These are phyloP conservation scores for Megacollybia platyphylla DNA, from an alignment of 1,284 basidiomycete species.

Conservation along the genomic window DNA sequence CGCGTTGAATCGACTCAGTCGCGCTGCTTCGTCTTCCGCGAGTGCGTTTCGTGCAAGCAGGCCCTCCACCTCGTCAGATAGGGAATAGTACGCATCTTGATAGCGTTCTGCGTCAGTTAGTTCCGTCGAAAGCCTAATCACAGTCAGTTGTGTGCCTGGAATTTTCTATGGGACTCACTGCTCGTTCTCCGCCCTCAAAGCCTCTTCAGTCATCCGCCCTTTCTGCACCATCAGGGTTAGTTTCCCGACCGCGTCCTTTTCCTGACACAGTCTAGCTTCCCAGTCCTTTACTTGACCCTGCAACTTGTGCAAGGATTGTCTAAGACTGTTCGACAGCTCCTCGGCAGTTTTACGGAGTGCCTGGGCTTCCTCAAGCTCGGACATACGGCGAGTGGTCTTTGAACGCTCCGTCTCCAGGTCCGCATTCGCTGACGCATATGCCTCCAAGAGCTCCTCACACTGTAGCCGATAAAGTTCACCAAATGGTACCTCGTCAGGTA, in stretches of 20 bases:
- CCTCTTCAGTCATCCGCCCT: conserved; percentile 47
- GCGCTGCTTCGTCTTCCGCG: conserved; percentile 58
- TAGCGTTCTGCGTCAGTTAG: conserved; percentile 47
- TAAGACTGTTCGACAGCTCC: conserved; percentile 16
- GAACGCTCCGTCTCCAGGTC: conserved; percentile 16
- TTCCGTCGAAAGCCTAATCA: conserved; percentile 39
- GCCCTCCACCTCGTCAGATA: conserved; percentile 48
- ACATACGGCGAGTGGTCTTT: conserved; percentile 20
- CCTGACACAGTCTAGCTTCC: conserved; percentile 26
- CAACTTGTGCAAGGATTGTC: conserved; percentile 13
- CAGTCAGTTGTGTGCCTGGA: background rate
- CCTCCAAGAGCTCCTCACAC: conserved; percentile 18
- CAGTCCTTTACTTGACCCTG: conserved; percentile 17
- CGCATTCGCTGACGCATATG: conserved; percentile 15
- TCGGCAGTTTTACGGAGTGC: conserved; percentile 12
- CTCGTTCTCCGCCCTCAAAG: conserved; percentile 47
- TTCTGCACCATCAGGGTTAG: conserved; percentile 37
- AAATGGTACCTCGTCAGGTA: conserved; percentile 1
- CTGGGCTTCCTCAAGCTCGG: conserved; percentile 23
- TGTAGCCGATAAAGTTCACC: conserved; percentile 19
- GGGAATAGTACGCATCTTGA: conserved; percentile 49
- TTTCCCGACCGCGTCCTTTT: conserved; percentile 33
- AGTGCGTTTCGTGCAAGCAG: conserved; percentile 57
- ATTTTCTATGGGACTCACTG: conserved; percentile 24
- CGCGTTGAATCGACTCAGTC: conserved; percentile 62